Evolutionary conservation across 257 asterid species (phyloP).

Genomic region (Scutellaria minor): DNA sequence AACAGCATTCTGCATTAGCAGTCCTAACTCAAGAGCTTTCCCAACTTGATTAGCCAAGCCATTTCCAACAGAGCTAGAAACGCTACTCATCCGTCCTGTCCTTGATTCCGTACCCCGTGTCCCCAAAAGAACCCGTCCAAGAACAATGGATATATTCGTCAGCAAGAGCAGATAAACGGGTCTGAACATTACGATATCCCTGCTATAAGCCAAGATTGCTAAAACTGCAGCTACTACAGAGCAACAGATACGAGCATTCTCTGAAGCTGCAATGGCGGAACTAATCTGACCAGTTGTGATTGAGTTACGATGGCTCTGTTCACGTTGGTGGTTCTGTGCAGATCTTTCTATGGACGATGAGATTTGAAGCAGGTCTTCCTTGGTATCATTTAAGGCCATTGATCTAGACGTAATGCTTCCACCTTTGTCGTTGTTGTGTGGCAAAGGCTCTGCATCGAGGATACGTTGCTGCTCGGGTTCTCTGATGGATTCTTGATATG

Average conservation of each 20-base stretch:
- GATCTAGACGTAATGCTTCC: conserved; percentile 36
- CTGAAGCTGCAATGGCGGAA: conserved; percentile 68
- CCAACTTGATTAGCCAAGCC: conserved; percentile 62
- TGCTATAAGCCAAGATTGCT: conserved; percentile 60
- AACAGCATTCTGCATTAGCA: conserved; percentile 53
- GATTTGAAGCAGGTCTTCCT: conserved; percentile 43
- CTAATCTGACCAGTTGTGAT: conserved; percentile 48
- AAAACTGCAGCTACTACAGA: conserved; percentile 63
- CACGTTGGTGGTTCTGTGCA: conserved; percentile 32
- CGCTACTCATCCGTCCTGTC: conserved; percentile 35
- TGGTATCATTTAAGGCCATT: conserved; percentile 37
- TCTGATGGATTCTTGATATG: conserved; percentile 38
- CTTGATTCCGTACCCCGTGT: conserved; percentile 33
- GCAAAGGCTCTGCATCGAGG: conserved; percentile 38
- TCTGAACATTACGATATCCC: conserved; percentile 48
- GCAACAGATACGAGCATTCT: conserved; percentile 55
- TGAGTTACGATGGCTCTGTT: conserved; percentile 38
- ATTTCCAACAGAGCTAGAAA: conserved; percentile 33
- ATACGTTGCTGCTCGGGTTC: conserved; percentile 33
- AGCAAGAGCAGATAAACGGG: conserved; percentile 73
- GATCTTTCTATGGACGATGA: conserved; percentile 42
- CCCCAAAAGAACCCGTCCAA: conserved; percentile 48
- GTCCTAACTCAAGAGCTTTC: conserved; percentile 58
- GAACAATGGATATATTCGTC: conserved; percentile 64
- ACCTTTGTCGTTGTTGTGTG: conserved; percentile 36